Conservation (phyloP, 768 basidiomycete species). For the Xerocomellus dryophilus region DNA sequence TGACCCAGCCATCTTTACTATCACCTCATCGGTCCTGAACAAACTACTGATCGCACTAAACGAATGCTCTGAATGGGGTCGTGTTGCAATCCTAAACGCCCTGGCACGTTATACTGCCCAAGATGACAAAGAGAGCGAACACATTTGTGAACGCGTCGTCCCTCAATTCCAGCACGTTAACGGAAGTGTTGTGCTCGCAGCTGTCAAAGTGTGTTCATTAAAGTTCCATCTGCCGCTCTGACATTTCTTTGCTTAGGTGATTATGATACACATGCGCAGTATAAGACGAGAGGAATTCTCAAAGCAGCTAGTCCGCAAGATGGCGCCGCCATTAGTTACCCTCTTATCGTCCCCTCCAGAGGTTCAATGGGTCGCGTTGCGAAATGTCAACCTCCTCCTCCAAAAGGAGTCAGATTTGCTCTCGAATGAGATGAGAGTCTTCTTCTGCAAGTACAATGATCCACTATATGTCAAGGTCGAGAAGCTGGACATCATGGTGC, state of each 20-base stretch:
- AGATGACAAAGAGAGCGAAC: constrained; percentile 95
- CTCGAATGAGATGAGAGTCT: constrained; percentile 96
- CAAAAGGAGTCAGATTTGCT: constrained; percentile 91
- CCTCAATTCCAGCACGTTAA: constrained; percentile 99
- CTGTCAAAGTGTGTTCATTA: constrained; percentile 68
- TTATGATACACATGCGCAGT: constrained; percentile 94
- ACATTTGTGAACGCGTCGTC: constrained; percentile 97
- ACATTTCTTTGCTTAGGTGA: constrained; percentile 52
- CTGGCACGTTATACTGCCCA: constrained; percentile 77
- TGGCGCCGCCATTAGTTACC: constrained; percentile 96
- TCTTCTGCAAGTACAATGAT: constrained; percentile 99
- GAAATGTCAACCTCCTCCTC: constrained; percentile 94
- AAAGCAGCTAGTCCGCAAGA: constrained; percentile 86
- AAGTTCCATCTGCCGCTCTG: not conserved
- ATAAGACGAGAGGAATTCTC: constrained; percentile 80
- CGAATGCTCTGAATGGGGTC: constrained; percentile 99
- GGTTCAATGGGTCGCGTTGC: constrained; percentile 96
- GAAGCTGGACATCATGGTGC: constrained; percentile 98
- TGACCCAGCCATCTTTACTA: constrained; percentile 70
- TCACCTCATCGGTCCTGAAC: constrained; percentile 79
- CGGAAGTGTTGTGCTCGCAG: constrained; percentile 93
- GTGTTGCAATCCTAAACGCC: constrained; percentile 88
- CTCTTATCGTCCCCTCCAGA: constrained; percentile 95
- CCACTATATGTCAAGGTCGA: constrained; percentile 99
- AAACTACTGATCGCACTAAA: constrained; percentile 94